Base-by-base conservation (phyloP, 2,329 filamentous ascomycete genomes). In the Calonectria ilicicola region DNA sequence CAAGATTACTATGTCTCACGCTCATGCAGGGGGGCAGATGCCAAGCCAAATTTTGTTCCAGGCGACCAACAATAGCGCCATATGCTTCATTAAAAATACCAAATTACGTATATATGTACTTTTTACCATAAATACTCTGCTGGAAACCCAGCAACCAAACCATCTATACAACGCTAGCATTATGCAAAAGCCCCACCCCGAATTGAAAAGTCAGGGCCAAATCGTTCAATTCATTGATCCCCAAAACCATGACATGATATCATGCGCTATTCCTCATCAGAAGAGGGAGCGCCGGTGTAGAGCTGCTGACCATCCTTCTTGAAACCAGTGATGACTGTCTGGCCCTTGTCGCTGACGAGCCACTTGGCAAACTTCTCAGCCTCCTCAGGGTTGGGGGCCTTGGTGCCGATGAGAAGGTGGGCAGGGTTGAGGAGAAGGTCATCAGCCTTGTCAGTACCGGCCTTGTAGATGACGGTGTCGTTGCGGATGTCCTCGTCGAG, bases 361-460 rank as follows among this genome's bases (percentile, higher is more conserved):
- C 75, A 77, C 15, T 77, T 69, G 14, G 74, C 68, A 64, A 77
- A 77, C 5, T 17, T 44, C 0, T n/a, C 14, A 1, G 73, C 73
- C 27, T 77, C 75, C 17, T 77, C 32, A 1, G 46, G 19, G 53
- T 76, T 75, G 15, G 71, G 60, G 5, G 71, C 73, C 3, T 75
- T 68, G 7, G 42, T 42, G 5, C 75, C 44, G 2, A 77, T 12
- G 3, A 77, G 47, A 12, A 86, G 76, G 76, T 86, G 83, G 2
- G 85, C 86, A 1, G 87, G 86, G 68, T 86, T 85, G 5, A 88
- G 75, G 2, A 88, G 76, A 2, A 80, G 81, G 72, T 87, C 84
- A 5, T 80, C 75, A 3, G 80, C 79, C 1, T 82, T 74, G 67
- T 86, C 83, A 2, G 79, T 81, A 2, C 81, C 81, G 2, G 81